Percentiles rank a stretch among this genome's conserved stretches.
Evolutionary conservation across 179 eudicot genomes (phyloP).

Genomic region (Beta macrorhiza): DNA sequence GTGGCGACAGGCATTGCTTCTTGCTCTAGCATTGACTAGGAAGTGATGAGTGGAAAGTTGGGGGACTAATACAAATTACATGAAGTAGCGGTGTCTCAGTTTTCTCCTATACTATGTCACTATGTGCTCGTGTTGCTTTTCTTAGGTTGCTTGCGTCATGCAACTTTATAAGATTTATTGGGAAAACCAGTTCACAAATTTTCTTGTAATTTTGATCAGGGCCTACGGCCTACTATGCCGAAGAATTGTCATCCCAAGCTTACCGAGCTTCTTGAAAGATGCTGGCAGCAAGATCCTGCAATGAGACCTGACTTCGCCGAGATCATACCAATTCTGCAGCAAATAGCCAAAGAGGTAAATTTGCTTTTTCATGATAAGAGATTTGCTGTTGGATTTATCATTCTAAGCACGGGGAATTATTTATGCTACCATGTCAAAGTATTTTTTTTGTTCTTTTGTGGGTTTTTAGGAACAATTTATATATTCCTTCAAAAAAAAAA

Average conservation of each 20-base stretch:
- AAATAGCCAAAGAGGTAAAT: constrained; percentile 71
- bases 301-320: constrained; percentile 84
- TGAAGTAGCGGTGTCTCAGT: not conserved
- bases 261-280: constrained; percentile 79
- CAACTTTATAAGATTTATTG: not conserved
- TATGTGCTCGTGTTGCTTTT: not conserved
- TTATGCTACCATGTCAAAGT: too few relatives aligned
- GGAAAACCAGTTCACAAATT: not conserved
- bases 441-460: too few relatives aligned
- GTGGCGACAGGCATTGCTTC: not conserved
- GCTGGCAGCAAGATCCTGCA: constrained; percentile 92
- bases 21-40: constrained; percentile 19
- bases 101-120: not conserved
- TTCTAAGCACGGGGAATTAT: too few relatives aligned
- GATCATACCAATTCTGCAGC: constrained; percentile 58
- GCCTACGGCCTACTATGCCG: constrained; percentile 84
- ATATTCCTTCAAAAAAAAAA: not conserved
- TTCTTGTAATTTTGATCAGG: constrained; percentile 39
- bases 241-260: constrained; percentile 67
- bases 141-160: not conserved
- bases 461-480: not conserved
- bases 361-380: not conserved
- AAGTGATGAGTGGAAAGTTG: not conserved
- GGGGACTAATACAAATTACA: not conserved
- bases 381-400: not conserved